These are phyloP conservation scores for Acer campestre DNA, from an alignment of 345 rosid species.

Conservation along the genomic window DNA sequence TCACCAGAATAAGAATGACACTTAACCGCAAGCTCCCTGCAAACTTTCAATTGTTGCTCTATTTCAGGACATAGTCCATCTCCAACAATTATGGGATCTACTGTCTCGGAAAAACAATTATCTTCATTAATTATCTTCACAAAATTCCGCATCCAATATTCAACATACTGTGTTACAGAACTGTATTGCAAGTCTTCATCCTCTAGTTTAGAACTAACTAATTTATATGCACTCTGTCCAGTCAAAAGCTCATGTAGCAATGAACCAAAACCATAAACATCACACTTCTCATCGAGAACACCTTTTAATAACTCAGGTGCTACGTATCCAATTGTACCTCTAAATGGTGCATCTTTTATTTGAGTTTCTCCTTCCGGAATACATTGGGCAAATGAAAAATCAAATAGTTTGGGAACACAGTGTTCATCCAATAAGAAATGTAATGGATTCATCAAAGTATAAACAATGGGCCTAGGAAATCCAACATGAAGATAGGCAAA, in stretches of 20 bases:
- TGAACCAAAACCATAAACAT: constrained; percentile 17
- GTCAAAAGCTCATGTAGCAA: background rate
- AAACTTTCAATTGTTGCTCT: too few relatives aligned
- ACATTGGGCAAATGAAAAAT: constrained; percentile 10
- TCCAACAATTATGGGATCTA: too few relatives aligned
- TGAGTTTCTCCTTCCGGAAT: constrained; percentile 26
- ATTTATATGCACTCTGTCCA: too few relatives aligned
- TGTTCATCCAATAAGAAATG: constrained; percentile 2
- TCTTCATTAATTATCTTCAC: too few relatives aligned
- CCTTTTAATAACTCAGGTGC: constrained; percentile 9
- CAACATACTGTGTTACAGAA: too few relatives aligned
- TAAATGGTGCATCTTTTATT: background rate
- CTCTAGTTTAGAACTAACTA: too few relatives aligned
- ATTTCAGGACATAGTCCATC: too few relatives aligned
- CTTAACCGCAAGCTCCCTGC: too few relatives aligned
- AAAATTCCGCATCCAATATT: too few relatives aligned
- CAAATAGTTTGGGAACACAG: constrained; percentile 17
- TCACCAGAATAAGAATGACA: too few relatives aligned
- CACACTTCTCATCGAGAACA: constrained; percentile 24
- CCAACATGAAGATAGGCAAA: constrained; percentile 25
- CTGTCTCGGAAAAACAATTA: too few relatives aligned
- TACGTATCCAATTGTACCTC: background rate
- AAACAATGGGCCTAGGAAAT: constrained; percentile 23
- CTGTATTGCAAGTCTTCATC: too few relatives aligned
- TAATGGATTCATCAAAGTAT: constrained; percentile 6